These are phyloP conservation scores for Circinella minor DNA, from an alignment of 371 early-diverging fungal species.

Conservation along the genomic window DNA sequence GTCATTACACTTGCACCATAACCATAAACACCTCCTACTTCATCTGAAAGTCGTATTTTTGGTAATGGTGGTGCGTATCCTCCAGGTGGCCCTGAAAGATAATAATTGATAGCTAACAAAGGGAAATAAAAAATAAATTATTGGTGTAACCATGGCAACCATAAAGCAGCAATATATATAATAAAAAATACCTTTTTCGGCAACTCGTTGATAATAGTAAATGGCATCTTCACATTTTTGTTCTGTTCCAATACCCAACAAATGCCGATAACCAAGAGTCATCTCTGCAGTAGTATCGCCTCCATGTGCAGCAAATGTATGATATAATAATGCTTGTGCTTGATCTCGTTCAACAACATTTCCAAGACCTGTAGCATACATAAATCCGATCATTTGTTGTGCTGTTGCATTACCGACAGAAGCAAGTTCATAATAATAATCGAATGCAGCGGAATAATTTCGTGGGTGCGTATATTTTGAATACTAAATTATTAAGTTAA, in stretches of 20 bases:
- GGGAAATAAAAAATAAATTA: too few species aligned
- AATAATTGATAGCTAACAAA: slow-evolving; percentile 66
- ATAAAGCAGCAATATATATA: background rate
- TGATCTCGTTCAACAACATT: slow-evolving; percentile 65
- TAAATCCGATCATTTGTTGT: slow-evolving; percentile 87
- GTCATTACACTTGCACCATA: slow-evolving; percentile 64
- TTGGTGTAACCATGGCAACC: background rate
- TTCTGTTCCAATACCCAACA: slow-evolving; percentile 82
- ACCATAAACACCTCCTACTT: slow-evolving; percentile 84
- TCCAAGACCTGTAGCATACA: slow-evolving; percentile 91
- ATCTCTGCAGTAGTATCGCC: slow-evolving; percentile 79
- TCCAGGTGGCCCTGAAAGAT: slow-evolving; percentile 79
- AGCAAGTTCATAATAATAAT: slow-evolving; percentile 64
- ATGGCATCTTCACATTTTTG: slow-evolving; percentile 80
- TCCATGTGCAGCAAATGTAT: slow-evolving; percentile 83
- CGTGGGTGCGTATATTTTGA: slow-evolving; percentile 63
- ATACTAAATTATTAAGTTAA: slow-evolving; percentile 36
- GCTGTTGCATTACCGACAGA: slow-evolving; percentile 81
- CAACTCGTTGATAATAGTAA: slow-evolving; percentile 79
- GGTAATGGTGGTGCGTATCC: slow-evolving; percentile 75
- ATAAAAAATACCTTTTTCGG: slow-evolving; percentile 66
- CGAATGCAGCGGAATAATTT: slow-evolving; percentile 62
- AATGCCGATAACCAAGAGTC: slow-evolving; percentile 85
- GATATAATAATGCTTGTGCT: slow-evolving; percentile 78
- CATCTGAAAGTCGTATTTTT: slow-evolving; percentile 78